Conservation (phyloP, 31 red algal genomes). For the Pterothamnion heteromorphum region DNA sequence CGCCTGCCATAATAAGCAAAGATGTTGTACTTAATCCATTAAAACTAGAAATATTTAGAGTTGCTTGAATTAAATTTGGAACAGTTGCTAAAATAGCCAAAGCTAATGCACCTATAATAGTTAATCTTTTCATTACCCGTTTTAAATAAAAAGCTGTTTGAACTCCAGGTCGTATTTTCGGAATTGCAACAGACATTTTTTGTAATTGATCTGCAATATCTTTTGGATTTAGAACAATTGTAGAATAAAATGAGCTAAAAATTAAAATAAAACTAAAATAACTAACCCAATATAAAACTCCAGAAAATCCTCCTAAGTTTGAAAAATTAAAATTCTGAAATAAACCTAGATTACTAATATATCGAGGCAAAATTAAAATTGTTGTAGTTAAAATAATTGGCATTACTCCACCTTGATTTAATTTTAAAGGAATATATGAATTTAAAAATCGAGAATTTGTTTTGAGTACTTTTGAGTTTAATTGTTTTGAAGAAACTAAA, state of each 20-base stretch:
- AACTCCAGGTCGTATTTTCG: background rate
- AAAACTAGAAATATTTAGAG: background rate
- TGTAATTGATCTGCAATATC: background rate
- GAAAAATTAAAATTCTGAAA: background rate
- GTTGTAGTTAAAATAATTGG: slow-evolving; percentile 3
- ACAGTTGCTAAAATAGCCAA: background rate
- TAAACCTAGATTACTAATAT: background rate
- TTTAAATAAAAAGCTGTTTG: background rate
- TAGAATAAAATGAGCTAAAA: background rate
- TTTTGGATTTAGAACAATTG: slow-evolving; percentile 18
- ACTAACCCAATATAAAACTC: too few species aligned
- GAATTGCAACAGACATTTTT: background rate
- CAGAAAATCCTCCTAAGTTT: background rate
- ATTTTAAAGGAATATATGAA: background rate
- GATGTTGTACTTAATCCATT: slow-evolving; percentile 1
- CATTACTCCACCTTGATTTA: background rate
- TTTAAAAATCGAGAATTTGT: background rate
- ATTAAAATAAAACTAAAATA: background rate
- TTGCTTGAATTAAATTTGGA: background rate
- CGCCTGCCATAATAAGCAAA: background rate
- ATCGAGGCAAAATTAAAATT: background rate
- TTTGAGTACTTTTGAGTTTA: background rate
- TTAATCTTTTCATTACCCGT: background rate
- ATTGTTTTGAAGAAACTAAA: background rate
- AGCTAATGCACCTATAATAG: background rate